A percentile compares a stretch with the other conserved stretches of the same genome.
phyloP scores from a whole-genome alignment of 2,329 filamentous ascomycete genomes.

The Cercospora janseana region DNA sequence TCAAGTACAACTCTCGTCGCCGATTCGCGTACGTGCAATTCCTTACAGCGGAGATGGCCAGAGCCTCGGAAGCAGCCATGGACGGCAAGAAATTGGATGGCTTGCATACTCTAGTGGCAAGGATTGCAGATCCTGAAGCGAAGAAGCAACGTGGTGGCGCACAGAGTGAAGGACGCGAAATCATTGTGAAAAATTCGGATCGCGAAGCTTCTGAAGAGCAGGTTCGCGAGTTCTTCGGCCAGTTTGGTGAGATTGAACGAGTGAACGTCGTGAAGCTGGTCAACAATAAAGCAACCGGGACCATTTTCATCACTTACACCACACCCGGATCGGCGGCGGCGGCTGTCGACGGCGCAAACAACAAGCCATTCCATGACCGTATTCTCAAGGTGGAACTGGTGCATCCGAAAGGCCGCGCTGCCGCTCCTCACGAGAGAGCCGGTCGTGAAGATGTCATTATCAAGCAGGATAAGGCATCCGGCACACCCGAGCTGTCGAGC shows the following conservation, averaged over 20 bases:
- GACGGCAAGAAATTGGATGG: constrained; percentile 69
- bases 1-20: constrained; percentile 83
- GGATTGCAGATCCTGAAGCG: constrained; percentile 77
- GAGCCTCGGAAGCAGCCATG: constrained; percentile 65
- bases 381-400: constrained; percentile 38
- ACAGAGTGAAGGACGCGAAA: constrained; percentile 80
- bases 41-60: constrained; percentile 63
- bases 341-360: constrained; percentile 37
- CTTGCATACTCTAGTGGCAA: constrained; percentile 67
- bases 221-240: constrained; percentile 66
- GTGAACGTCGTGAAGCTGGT: constrained; percentile 69
- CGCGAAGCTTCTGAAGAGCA: constrained; percentile 71
- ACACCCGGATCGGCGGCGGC: constrained; percentile 47
- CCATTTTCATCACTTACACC: constrained; percentile 75
- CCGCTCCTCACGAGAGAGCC: constrained; percentile 33
- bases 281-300: constrained; percentile 69
- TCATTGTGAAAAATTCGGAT: constrained; percentile 80
- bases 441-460: constrained; percentile 35
- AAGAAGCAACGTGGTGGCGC: constrained; percentile 79
- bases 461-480: constrained; percentile 27
- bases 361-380: constrained; percentile 37
- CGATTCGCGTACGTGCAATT: constrained; percentile 98
- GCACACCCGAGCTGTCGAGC: constrained; percentile 29
- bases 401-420: constrained; percentile 29
- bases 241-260: constrained; percentile 71